Conservation (phyloP, 257 asterid species). For the Forsythia suspensa region DNA sequence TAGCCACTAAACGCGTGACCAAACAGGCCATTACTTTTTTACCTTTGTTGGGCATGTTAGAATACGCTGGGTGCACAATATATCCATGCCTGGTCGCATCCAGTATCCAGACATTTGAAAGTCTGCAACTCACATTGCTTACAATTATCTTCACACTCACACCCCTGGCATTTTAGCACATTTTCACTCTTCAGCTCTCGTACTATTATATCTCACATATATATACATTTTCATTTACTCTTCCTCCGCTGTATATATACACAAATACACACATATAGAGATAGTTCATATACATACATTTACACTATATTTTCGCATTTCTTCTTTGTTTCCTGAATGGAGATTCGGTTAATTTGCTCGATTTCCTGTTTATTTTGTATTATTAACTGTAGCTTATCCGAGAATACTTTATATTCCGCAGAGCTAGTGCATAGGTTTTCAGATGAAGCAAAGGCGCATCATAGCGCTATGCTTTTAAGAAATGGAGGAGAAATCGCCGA, state of each 20-base stretch:
- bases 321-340: constrained; percentile 35
- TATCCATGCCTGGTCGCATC: constrained; percentile 26
- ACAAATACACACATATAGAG: constrained; percentile 3
- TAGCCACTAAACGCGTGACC: neutral
- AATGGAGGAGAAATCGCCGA: constrained; percentile 26
- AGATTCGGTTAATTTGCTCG: constrained; percentile 36
- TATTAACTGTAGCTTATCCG: constrained; percentile 26
- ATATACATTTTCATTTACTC: constrained; percentile 7
- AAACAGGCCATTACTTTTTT: constrained; percentile 1
- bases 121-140: constrained; percentile 9
- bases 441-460: constrained; percentile 58
- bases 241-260: constrained; percentile 12
- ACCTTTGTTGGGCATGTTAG: constrained; percentile 29
- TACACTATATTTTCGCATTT: neutral
- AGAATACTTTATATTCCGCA: constrained; percentile 44
- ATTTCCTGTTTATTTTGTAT: constrained; percentile 20
- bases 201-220: neutral
- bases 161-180: constrained; percentile 29
- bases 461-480: constrained; percentile 35
- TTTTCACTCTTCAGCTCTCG: constrained; percentile 18
- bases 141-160: constrained; percentile 6
- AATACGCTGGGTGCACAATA: constrained; percentile 39
- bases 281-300: neutral
- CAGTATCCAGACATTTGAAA: neutral
- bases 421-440: constrained; percentile 79